phyloP scores from a whole-genome alignment of 176 grass and related monocot genomes.

The Coix lacrymajobi region DNA sequence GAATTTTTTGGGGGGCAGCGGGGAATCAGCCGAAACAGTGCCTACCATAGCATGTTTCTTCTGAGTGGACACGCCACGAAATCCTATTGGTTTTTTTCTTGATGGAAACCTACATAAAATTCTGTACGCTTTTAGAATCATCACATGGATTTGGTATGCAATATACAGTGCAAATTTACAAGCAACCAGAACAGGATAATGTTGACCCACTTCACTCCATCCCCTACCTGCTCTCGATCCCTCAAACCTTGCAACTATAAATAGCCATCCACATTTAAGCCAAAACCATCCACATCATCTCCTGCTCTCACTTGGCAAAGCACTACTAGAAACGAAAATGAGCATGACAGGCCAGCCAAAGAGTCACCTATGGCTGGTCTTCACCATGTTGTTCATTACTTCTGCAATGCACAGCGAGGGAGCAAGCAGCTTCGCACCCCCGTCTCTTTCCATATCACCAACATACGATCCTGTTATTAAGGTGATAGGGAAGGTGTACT shows the following conservation, averaged over 20 bases:
- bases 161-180: not conserved
- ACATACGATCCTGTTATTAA: conserved; percentile 41
- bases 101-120: not conserved
- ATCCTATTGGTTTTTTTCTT: not conserved
- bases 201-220: not conserved
- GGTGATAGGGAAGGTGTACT: conserved; percentile 70
- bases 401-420: conserved; percentile 18
- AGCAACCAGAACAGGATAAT: not conserved
- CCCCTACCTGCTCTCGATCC: conserved; percentile 14
- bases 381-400: conserved; percentile 20
- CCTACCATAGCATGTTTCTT: not conserved
- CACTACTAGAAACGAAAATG: conserved; percentile 5
- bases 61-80: not conserved
- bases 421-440: conserved; percentile 22
- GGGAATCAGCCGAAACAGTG: too few relatives aligned
- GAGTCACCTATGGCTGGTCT: conserved; percentile 19
- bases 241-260: conserved; percentile 35
- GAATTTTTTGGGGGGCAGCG: not conserved
- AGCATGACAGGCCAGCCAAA: conserved; percentile 15
- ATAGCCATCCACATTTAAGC: conserved; percentile 23
- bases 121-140: not conserved
- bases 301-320: conserved; percentile 10
- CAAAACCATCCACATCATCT: conserved; percentile 27
- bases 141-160: not conserved
- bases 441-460: conserved; percentile 25